Percentiles rank a stretch among this genome's conserved stretches.
Conservation (phyloP, 305 asterid genomes). For the Withania somnifera region DNA sequence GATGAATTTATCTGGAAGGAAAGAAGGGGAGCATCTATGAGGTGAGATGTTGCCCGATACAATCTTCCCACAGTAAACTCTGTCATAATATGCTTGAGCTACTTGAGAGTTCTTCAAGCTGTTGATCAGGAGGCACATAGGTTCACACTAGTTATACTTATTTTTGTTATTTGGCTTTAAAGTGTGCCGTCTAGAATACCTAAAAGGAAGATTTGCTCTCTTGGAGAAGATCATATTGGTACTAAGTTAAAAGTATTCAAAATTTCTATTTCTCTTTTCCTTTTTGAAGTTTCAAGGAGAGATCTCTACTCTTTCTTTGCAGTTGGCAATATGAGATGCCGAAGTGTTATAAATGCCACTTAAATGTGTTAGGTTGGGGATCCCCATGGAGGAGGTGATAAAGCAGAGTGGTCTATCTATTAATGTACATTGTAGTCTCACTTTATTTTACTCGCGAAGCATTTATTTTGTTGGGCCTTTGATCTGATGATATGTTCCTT, state of each 20-base stretch:
- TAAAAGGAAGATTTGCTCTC: background rate
- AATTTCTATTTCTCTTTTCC: background rate
- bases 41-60: slow-evolving; percentile 60
- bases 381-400: background rate
- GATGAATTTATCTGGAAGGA: slow-evolving; percentile 39
- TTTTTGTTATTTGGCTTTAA: background rate
- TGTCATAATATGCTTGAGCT: slow-evolving; percentile 21
- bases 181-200: background rate
- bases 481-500: background rate
- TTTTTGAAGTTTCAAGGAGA: background rate
- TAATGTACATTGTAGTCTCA: background rate
- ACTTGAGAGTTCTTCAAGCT: slow-evolving; percentile 38
- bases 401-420: background rate
- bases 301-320: background rate
- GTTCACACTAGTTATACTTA: background rate
- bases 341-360: background rate
- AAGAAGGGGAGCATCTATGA: slow-evolving; percentile 69
- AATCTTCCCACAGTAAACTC: slow-evolving; percentile 64
- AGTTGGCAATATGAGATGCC: background rate
- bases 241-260: background rate
- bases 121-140: slow-evolving; percentile 26
- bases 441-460: background rate
- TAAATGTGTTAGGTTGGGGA: background rate
- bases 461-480: background rate
- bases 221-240: background rate